Evolutionary conservation across 2,329 filamentous ascomycete species (phyloP), one percentile per base, ranked within the genome.

Genomic region (Helminthosporium solani): DNA sequence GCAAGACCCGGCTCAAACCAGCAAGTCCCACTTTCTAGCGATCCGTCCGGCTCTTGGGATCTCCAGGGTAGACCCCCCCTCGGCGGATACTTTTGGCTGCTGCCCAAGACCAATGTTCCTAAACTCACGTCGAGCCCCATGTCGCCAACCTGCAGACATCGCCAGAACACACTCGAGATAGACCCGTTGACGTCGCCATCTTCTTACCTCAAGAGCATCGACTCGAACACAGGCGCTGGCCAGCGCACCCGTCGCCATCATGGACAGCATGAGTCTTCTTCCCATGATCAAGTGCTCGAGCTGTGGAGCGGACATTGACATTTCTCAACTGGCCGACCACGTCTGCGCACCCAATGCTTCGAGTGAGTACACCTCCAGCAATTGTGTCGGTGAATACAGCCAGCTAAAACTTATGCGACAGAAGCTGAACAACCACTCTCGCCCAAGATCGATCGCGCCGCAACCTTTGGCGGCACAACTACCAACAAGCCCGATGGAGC

Each of bases 261-360:
- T 61, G 54, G 50, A 49, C 47, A 58, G 49, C 46, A 64, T 60
- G 55, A 67, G 67, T 57, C 54, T 64, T 36, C 51, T 71, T 42
- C 67, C 67, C 7, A 64, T 56, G 31, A 70, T 71, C 50, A 71
- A 72, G 56, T 71, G 70, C 53, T 70, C 67, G 19, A 66, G 60
- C 38, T 70, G 69, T 54, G 63, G 61, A 35, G 59, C 63, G 43
- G 82, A 91, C 61, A 88, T 96, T 49, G 86, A 91, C 64, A 94
- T 96, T 57, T 86, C 87, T 33, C 76, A 85, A 68, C 87, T 96
- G 85, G 89, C 88, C 51, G 89, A 95, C 52, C 90, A 96, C 74
- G 68, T 88, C 50, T 96, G 90, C 70, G 69, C 70, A 36, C 73
- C 69, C 47, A 49, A 69, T 51, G 56, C 64, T 45, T 64, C 73